These are phyloP conservation scores for Polygonum maritimum DNA, from an alignment of 148 eudicot species.

Conservation along the genomic window DNA sequence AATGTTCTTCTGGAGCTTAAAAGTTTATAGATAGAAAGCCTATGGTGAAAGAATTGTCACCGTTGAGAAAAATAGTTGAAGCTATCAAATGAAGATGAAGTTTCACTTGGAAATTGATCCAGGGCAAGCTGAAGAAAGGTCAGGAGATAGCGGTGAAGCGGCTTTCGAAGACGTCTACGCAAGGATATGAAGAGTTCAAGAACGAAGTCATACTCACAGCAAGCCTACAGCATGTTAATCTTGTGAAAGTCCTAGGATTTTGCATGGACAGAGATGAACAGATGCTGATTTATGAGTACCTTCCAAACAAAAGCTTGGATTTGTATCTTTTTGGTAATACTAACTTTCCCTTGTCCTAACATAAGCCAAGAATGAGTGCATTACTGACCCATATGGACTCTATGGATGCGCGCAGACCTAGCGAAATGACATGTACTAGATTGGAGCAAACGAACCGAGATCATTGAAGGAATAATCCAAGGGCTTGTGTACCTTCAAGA, in stretches of 20 bases:
- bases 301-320: conserved; percentile 35
- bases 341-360: not conserved
- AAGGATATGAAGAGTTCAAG: conserved; percentile 26
- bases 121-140: conserved; percentile 27
- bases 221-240: conserved; percentile 31
- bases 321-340: conserved; percentile 21
- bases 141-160: conserved; percentile 32
- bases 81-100: not conserved
- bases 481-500: conserved; percentile 29
- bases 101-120: not conserved
- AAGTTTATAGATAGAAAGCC: not conserved
- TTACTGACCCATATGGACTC: not conserved
- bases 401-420: conserved; percentile 10
- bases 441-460: conserved; percentile 20
- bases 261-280: conserved; percentile 20
- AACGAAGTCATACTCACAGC: conserved; percentile 32
- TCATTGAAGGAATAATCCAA: conserved; percentile 18
- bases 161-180: conserved; percentile 25
- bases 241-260: conserved; percentile 31
- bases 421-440: not conserved
- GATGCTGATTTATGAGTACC: conserved; percentile 30
- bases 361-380: not conserved
- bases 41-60: no score
- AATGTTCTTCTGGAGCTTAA: not conserved
- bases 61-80: not conserved